Percentiles rank a stretch among this genome's conserved stretches.
Evolutionary conservation across 202 grass and related monocot genomes (phyloP).

Genomic region (Musa balbisiana): DNA sequence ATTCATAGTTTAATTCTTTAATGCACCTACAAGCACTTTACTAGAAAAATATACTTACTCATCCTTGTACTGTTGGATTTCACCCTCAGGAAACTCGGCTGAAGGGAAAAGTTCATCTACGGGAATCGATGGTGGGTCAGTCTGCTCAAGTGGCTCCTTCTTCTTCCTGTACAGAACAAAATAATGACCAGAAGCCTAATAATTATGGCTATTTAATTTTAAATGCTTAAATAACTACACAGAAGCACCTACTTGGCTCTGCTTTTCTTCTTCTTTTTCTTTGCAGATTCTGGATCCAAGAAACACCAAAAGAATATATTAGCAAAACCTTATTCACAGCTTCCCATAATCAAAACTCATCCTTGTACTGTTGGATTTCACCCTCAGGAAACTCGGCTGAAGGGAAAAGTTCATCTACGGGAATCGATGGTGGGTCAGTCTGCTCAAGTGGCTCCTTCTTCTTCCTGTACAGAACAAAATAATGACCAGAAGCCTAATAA

Average conservation of each 20-base stretch:
- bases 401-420: conserved; percentile 85
- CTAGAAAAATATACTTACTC: conserved; percentile 49
- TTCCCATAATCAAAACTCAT: too few relatives aligned
- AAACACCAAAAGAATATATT: conserved; percentile 26
- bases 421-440: conserved; percentile 81
- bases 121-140: conserved; percentile 79
- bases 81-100: conserved; percentile 87
- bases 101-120: conserved; percentile 86
- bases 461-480: conserved; percentile 33
- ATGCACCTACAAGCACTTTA: neutral
- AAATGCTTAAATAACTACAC: conserved; percentile 13
- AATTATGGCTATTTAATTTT: conserved; percentile 18
- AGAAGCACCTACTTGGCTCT: conserved; percentile 60
- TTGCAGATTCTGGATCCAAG: conserved; percentile 41
- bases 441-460: conserved; percentile 77
- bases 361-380: conserved; percentile 91
- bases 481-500: conserved; percentile 5
- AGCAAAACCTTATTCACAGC: neutral
- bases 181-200: conserved; percentile 11
- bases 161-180: conserved; percentile 45
- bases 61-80: conserved; percentile 92
- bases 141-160: conserved; percentile 71
- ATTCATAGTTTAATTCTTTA: too few relatives aligned
- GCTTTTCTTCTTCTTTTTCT: conserved; percentile 96
- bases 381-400: conserved; percentile 87